phyloP scores from a whole-genome alignment of 2,329 filamentous ascomycete genomes.

The Dactylellina haptotyla region DNA sequence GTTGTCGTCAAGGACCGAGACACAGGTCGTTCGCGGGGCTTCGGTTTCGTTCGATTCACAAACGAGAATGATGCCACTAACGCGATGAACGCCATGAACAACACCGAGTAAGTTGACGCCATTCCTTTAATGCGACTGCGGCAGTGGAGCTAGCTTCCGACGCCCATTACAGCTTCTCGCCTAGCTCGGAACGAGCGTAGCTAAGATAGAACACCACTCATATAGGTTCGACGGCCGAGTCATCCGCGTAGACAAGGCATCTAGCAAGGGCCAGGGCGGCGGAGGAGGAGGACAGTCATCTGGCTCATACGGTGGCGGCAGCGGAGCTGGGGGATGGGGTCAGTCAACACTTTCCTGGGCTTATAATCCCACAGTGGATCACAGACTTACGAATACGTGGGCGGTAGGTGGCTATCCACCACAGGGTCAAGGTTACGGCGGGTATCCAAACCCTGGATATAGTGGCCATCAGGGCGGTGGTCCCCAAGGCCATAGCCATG shows the following conservation, averaged over 20 bases:
- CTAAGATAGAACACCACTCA: constrained; percentile 55
- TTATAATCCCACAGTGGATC: constrained; percentile 46
- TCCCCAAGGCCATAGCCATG: constrained; percentile 5
- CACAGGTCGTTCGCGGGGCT: constrained; percentile 93
- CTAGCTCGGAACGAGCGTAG: constrained; percentile 45
- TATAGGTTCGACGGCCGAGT: constrained; percentile 87
- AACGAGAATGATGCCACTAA: constrained; percentile 78
- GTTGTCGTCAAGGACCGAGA: constrained; percentile 98
- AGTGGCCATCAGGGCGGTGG: not conserved
- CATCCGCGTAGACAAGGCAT: constrained; percentile 74
- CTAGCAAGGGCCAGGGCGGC: constrained; percentile 64
- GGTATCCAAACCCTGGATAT: constrained; percentile 8
- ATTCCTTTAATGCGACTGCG: constrained; percentile 17
- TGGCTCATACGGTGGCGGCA: constrained; percentile 22
- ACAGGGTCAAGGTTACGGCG: constrained; percentile 38
- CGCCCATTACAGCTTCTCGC: constrained; percentile 49
- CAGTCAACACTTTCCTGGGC: constrained; percentile 52
- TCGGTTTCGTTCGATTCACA: constrained; percentile 92
- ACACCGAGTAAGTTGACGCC: constrained; percentile 76
- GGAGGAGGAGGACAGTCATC: constrained; percentile 32
- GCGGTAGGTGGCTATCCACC: constrained; percentile 36
- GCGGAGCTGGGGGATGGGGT: constrained; percentile 38
- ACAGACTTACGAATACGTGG: constrained; percentile 53
- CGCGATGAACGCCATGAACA: constrained; percentile 78
- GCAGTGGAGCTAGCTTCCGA: constrained; percentile 52